Conservation (phyloP, 1,284 basidiomycete genomes). For the Sporisorium exsertum region DNA sequence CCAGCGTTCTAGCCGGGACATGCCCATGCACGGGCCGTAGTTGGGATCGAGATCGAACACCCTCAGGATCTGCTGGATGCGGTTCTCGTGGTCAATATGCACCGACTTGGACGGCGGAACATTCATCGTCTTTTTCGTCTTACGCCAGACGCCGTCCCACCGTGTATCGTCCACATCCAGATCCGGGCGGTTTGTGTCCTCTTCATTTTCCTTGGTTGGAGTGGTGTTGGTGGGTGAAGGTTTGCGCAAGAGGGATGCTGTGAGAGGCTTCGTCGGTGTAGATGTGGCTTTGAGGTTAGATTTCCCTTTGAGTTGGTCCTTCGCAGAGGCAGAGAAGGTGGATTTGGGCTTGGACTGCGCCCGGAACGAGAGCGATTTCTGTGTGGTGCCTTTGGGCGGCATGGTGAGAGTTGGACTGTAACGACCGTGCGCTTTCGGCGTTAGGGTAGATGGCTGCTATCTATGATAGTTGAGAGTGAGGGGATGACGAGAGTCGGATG, state of each 20-base stretch:
- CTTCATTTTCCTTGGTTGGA: conserved; percentile 12
- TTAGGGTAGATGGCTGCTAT: background rate
- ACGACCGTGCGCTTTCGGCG: background rate
- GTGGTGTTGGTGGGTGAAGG: conserved; percentile 8
- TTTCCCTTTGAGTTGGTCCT: conserved; percentile 34
- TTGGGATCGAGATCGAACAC: conserved; percentile 66
- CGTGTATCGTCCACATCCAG: conserved; percentile 52
- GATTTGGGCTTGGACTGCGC: conserved; percentile 50
- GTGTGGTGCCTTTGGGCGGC: conserved; percentile 37
- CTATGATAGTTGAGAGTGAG: background rate
- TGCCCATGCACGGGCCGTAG: conserved; percentile 86
- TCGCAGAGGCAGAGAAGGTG: conserved; percentile 33
- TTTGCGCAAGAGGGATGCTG: conserved; percentile 20
- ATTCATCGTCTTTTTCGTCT: conserved; percentile 46
- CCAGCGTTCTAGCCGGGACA: conserved; percentile 87
- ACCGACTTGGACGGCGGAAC: conserved; percentile 47
- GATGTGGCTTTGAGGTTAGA: conserved; percentile 16
- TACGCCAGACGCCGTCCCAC: conserved; percentile 59
- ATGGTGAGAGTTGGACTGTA: conserved; percentile 6
- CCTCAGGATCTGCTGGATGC: conserved; percentile 65
- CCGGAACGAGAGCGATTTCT: conserved; percentile 36
- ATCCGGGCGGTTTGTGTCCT: conserved; percentile 21
- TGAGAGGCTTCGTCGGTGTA: conserved; percentile 20
- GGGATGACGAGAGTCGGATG: no score
- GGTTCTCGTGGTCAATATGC: conserved; percentile 58